A percentile compares a stretch with the other conserved stretches of the same genome.
Evolutionary conservation across 352 stramenopile genomes (phyloP).

Genomic region (Phytophthora nicotianae): DNA sequence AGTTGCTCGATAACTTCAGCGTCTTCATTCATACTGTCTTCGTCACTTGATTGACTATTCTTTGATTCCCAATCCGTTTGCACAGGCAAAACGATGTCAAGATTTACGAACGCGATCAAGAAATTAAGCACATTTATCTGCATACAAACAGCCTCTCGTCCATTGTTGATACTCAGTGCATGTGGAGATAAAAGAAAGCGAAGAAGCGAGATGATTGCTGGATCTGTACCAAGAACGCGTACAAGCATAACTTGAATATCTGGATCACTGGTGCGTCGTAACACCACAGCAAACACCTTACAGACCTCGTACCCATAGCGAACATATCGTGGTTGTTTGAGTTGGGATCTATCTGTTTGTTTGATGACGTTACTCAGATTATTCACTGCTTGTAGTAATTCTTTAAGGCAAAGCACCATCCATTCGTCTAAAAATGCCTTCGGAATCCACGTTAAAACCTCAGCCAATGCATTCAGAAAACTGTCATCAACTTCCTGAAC

Average conservation of each 20-base stretch:
- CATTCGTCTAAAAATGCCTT: conserved; percentile 54
- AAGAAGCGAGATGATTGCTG: conserved; percentile 36
- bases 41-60: conserved; percentile 8
- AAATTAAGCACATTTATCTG: conserved; percentile 40
- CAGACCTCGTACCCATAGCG: conserved; percentile 34
- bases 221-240: conserved; percentile 33
- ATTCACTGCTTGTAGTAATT: conserved; percentile 47
- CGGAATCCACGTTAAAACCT: conserved; percentile 50
- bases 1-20: conserved; percentile 59
- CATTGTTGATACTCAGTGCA: conserved; percentile 5
- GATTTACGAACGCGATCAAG: conserved; percentile 41
- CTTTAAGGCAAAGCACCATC: conserved; percentile 52
- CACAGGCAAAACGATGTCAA: conserved; percentile 41
- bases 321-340: conserved; percentile 13
- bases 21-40: conserved; percentile 36
- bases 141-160: conserved; percentile 15
- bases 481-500: conserved; percentile 1
- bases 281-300: conserved; percentile 41
- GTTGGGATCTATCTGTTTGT: not conserved
- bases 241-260: conserved; percentile 54
- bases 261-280: conserved; percentile 43
- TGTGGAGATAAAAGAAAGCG: conserved; percentile 21
- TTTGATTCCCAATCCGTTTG: conserved; percentile 27
- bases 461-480: conserved; percentile 32
- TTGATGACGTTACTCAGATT: conserved; percentile 37